phyloP scores from a whole-genome alignment of 805 yeast species.

The Zygoascus biomembranicola region DNA sequence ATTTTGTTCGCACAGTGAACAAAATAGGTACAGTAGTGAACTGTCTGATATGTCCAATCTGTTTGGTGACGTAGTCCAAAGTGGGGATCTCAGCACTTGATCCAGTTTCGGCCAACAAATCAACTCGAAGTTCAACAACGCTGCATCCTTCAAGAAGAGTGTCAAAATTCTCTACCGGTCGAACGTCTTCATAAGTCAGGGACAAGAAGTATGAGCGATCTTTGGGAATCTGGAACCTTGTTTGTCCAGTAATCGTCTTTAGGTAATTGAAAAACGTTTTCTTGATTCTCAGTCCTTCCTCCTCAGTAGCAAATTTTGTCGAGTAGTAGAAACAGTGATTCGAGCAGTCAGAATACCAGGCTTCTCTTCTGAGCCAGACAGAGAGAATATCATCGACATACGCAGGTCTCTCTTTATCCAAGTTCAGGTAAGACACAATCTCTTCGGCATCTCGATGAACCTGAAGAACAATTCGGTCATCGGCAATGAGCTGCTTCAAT shows the following conservation, averaged over 20 bases:
- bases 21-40: constrained; percentile 64
- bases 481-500: constrained; percentile 44
- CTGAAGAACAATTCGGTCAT: constrained; percentile 74
- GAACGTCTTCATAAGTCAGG: constrained; percentile 58
- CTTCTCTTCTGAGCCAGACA: constrained; percentile 79
- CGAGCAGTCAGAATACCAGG: constrained; percentile 72
- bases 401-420: constrained; percentile 84
- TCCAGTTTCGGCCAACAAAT: constrained; percentile 45
- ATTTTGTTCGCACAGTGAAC: constrained; percentile 65
- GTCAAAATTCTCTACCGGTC: constrained; percentile 38
- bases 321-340: constrained; percentile 64
- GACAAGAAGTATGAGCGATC: constrained; percentile 57
- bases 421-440: constrained; percentile 63
- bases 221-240: constrained; percentile 33
- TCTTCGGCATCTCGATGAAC: constrained; percentile 81
- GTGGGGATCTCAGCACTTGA: constrained; percentile 20
- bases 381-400: constrained; percentile 67
- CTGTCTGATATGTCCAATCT: constrained; percentile 61
- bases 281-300: constrained; percentile 50
- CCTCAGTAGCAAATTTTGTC: constrained; percentile 51
- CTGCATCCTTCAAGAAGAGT: constrained; percentile 58
- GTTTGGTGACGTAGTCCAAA: constrained; percentile 55
- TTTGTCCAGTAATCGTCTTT: constrained; percentile 51
- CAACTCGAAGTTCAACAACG: constrained; percentile 82
- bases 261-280: constrained; percentile 52